Percentiles rank a stretch among this genome's conserved stretches.
Evolutionary conservation across 1,139 yeast genomes (phyloP).

Genomic region (Kurtzmaniella quercitrusa): DNA sequence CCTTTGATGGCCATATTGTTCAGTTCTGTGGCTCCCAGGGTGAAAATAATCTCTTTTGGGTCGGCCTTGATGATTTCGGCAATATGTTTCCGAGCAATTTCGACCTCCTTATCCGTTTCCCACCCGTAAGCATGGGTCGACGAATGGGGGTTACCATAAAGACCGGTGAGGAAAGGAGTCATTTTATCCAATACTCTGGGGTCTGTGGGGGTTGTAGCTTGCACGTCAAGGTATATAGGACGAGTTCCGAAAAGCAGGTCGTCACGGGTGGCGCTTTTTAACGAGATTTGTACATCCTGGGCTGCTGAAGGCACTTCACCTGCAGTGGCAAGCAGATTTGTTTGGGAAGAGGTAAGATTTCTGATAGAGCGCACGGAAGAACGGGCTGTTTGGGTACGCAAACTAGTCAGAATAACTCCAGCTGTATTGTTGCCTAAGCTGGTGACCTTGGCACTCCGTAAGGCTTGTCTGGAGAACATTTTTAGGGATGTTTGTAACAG

Average conservation of each 20-base stretch:
- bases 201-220: constrained; percentile 97
- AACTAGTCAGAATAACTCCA: neutral
- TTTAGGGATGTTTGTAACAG: neutral
- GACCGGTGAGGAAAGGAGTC: constrained; percentile 88
- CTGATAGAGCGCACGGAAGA: neutral
- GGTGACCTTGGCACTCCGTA: neutral
- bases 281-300: constrained; percentile 26
- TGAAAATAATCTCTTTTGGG: constrained; percentile 93
- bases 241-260: constrained; percentile 57
- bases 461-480: neutral
- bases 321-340: constrained; percentile 5
- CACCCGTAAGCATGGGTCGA: constrained; percentile 98
- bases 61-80: constrained; percentile 88
- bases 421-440: neutral
- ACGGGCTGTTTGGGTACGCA: neutral
- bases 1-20: constrained; percentile 95
- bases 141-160: constrained; percentile 96
- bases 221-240: constrained; percentile 92
- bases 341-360: neutral
- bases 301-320: constrained; percentile 19
- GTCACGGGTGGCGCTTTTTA: constrained; percentile 45
- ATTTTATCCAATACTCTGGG: constrained; percentile 94
- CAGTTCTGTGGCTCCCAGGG: constrained; percentile 97
- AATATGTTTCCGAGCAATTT: constrained; percentile 73
- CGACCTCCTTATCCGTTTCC: constrained; percentile 95